Evolutionary conservation across 768 basidiomycete species (phyloP).

Genomic region (Leccinum variicolor): DNA sequence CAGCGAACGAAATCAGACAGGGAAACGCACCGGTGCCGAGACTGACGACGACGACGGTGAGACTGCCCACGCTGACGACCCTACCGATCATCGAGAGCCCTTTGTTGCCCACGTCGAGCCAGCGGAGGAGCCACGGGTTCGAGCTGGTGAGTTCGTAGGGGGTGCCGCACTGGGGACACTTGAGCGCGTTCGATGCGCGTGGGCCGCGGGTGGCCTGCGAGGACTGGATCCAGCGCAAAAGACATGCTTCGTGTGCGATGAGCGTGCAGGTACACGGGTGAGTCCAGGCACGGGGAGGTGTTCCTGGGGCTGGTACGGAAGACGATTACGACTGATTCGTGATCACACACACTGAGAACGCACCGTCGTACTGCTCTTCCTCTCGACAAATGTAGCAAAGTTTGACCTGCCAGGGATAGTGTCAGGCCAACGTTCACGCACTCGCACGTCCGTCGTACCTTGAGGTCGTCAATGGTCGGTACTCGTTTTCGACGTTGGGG

Average conservation of each 20-base stretch:
- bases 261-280: conserved; percentile 82
- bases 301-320: conserved; percentile 35
- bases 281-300: conserved; percentile 60
- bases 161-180: conserved; percentile 76
- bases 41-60: conserved; percentile 49
- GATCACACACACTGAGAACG: neutral
- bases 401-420: conserved; percentile 47
- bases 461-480: conserved; percentile 34
- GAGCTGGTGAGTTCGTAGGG: conserved; percentile 66
- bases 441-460: conserved; percentile 12
- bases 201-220: conserved; percentile 54
- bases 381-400: conserved; percentile 81
- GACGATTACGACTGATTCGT: neutral
- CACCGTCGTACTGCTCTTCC: conserved; percentile 55
- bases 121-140: conserved; percentile 48
- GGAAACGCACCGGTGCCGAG: conserved; percentile 55
- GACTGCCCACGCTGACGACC: conserved; percentile 47
- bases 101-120: conserved; percentile 51
- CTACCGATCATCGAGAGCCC: conserved; percentile 49
- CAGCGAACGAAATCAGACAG: conserved; percentile 5
- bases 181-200: conserved; percentile 58
- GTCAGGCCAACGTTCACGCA: neutral
- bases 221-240: conserved; percentile 75
- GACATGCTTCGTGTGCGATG: conserved; percentile 75
- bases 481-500: conserved; percentile 16